Conservation (phyloP, 305 asterid genomes). For the Rubia balearica region DNA sequence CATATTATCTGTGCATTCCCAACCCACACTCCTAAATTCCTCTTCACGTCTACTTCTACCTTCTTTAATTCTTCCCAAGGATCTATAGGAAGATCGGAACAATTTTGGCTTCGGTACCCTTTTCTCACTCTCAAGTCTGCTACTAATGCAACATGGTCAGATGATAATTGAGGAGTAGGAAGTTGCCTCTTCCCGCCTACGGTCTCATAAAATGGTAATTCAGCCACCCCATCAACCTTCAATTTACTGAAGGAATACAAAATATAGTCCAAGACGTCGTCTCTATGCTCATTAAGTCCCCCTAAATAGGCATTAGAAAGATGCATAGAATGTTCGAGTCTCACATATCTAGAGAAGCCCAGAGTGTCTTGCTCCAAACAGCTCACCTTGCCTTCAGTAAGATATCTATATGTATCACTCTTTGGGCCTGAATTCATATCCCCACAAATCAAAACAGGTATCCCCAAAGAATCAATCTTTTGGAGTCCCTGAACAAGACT, state of each 20-base stretch:
- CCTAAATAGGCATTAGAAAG: constrained; percentile 3
- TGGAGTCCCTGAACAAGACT: constrained; percentile 1
- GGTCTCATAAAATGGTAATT: constrained; percentile 77
- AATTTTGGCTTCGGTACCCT: not conserved
- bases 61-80: not conserved
- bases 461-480: constrained; percentile 4
- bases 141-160: constrained; percentile 78
- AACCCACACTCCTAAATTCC: too few species aligned
- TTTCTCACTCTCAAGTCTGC: constrained; percentile 42
- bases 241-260: constrained; percentile 48
- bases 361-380: not conserved
- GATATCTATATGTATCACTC: not conserved
- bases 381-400: not conserved
- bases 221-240: constrained; percentile 68
- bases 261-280: not conserved
- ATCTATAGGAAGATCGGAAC: not conserved
- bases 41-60: not conserved
- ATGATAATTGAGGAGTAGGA: constrained; percentile 91
- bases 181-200: constrained; percentile 64
- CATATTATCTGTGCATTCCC: too few species aligned
- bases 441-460: not conserved
- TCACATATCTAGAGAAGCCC: not conserved
- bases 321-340: not conserved
- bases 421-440: constrained; percentile 4
- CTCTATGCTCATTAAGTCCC: not conserved